Percentiles rank a stretch among this genome's conserved stretches.
These are phyloP conservation scores for Wickerhamomyces queroliae DNA, from an alignment of 805 yeast genomes.

Conservation along the genomic window DNA sequence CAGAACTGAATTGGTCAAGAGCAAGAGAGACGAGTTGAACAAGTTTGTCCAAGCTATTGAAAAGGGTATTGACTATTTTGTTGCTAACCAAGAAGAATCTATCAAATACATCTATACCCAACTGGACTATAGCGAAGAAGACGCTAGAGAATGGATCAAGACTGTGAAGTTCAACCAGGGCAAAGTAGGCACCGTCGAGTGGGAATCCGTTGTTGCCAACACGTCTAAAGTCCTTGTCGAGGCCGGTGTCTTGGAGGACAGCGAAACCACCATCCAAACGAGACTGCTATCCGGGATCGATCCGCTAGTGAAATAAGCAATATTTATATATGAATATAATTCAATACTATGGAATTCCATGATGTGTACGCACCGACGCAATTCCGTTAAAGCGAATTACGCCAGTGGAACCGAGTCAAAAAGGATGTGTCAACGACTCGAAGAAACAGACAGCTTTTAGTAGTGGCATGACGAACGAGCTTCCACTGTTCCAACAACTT, in stretches of 20 bases:
- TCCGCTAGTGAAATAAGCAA: neutral
- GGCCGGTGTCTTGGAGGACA: conserved; percentile 52
- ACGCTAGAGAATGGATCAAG: conserved; percentile 76
- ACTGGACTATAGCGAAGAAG: conserved; percentile 71
- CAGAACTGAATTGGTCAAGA: conserved; percentile 31
- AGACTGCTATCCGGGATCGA: conserved; percentile 5
- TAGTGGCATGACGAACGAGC: neutral
- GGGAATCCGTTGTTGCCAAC: conserved; percentile 42
- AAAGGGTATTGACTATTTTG: conserved; percentile 65
- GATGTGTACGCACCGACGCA: neutral
- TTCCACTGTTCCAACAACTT: too few species aligned
- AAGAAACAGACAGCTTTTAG: neutral
- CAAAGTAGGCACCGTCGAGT: conserved; percentile 39
- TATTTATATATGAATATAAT: too few species aligned
- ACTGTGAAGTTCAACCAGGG: conserved; percentile 59
- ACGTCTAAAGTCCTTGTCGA: conserved; percentile 52
- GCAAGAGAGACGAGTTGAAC: conserved; percentile 22
- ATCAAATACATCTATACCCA: conserved; percentile 56
- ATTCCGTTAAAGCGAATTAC: neutral
- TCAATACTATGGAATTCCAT: neutral
- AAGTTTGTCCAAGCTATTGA: conserved; percentile 50
- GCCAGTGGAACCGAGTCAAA: neutral
- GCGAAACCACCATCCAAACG: conserved; percentile 27
- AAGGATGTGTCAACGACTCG: neutral
- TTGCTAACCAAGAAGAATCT: conserved; percentile 55